Percentiles rank a stretch among this genome's conserved stretches.
These are phyloP conservation scores for Sparassis latifolia DNA, from an alignment of 1,284 basidiomycete species.

Conservation along the genomic window DNA sequence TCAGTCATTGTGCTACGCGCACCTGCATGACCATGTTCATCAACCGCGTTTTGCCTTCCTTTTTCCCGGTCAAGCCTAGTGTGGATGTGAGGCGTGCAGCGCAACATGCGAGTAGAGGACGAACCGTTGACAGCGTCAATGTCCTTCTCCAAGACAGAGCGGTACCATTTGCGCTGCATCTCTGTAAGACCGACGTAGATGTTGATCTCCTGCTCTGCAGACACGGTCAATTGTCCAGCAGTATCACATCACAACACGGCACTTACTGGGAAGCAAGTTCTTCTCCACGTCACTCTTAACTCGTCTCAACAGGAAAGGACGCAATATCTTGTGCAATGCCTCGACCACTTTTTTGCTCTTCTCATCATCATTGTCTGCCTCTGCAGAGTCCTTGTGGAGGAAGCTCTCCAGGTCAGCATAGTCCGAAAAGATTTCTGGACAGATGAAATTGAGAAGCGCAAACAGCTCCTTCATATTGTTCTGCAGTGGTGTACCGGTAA, in stretches of 20 bases:
- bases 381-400: constrained; percentile 75
- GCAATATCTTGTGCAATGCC: constrained; percentile 93
- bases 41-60: constrained; percentile 95
- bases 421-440: constrained; percentile 77
- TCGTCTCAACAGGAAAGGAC: constrained; percentile 90
- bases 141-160: constrained; percentile 94
- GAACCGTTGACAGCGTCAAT: constrained; percentile 96
- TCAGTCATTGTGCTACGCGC: constrained; percentile 21
- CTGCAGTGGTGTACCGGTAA: constrained; percentile 96
- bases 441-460: constrained; percentile 92
- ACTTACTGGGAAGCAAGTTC: constrained; percentile 82
- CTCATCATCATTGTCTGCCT: constrained; percentile 74
- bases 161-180: constrained; percentile 99
- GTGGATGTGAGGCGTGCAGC: no score
- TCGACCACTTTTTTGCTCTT: constrained; percentile 92
- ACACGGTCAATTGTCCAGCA: constrained; percentile 7
- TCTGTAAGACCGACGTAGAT: constrained; percentile 97
- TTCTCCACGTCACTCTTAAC: constrained; percentile 99
- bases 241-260: neutral
- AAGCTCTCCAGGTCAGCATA: constrained; percentile 73
- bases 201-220: constrained; percentile 94
- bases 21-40: constrained; percentile 99
- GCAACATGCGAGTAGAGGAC: no score
- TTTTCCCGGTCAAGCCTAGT: constrained; percentile 84
- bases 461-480: constrained; percentile 98